These are phyloP conservation scores for Cryptosporidium sp. DNA, from an alignment of 169 alveolate species.

Conservation along the genomic window DNA sequence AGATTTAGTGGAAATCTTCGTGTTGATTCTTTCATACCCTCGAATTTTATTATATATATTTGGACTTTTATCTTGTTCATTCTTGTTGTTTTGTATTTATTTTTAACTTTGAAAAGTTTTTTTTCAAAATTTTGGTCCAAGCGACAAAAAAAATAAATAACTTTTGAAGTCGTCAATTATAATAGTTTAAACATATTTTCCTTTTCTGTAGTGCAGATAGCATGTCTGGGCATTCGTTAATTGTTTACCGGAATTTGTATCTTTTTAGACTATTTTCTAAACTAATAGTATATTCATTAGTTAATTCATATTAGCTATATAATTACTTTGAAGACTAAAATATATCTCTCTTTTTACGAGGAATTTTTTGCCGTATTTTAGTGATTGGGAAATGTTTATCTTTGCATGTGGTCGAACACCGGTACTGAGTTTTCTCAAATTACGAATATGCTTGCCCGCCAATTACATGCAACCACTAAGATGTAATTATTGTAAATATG, in stretches of 20 bases:
- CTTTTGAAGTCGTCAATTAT: neutral
- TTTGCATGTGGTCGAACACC: neutral
- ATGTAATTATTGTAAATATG: no score
- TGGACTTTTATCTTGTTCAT: conserved; percentile 32
- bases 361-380: neutral
- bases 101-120: conserved; percentile 5
- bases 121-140: neutral
- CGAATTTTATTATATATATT: conserved; percentile 22
- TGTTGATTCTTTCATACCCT: conserved; percentile 35
- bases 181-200: neutral
- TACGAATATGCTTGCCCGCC: neutral
- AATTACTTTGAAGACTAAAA: neutral
- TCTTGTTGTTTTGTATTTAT: conserved; percentile 1
- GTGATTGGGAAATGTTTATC: no score
- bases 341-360: no score
- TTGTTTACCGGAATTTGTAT: neutral
- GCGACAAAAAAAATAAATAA: conserved; percentile 7
- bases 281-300: neutral
- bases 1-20: conserved; percentile 46
- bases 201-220: neutral
- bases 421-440: neutral
- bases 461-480: neutral
- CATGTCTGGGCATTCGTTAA: neutral
- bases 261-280: neutral
- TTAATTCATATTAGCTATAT: neutral